A percentile compares a stretch with the other conserved stretches of the same genome.
Conservation (phyloP, 306 rosid genomes). For the Malus asiatica region DNA sequence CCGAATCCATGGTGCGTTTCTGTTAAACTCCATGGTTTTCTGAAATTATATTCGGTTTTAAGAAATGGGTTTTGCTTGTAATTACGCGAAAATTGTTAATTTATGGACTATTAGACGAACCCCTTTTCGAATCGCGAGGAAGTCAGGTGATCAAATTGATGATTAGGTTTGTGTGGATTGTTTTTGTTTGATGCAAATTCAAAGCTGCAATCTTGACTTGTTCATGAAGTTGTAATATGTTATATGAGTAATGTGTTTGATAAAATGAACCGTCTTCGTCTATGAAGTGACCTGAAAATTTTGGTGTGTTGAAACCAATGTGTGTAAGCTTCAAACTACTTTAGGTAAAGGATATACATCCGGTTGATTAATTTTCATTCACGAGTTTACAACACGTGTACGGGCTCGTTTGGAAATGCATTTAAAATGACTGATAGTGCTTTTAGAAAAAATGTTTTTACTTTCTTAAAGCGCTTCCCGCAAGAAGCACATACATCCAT, state of each 20-base stretch:
- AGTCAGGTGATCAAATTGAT: background rate
- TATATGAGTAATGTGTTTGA: background rate
- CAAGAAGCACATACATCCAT: too few relatives aligned
- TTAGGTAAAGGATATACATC: background rate
- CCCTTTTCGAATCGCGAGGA: background rate
- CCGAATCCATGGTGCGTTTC: constrained; percentile 51
- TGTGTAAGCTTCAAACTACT: background rate
- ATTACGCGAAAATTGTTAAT: background rate
- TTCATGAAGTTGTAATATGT: background rate
- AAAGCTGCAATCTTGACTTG: background rate
- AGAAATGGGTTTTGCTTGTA: background rate
- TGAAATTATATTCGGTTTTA: background rate
- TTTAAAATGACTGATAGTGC: too few relatives aligned
- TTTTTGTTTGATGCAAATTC: background rate
- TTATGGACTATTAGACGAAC: background rate
- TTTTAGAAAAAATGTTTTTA: too few relatives aligned
- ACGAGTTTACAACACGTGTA: background rate
- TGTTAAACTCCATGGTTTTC: background rate
- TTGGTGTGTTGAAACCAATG: background rate
- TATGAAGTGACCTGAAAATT: background rate
- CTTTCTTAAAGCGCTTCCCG: fast-evolving
- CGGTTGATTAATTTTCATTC: background rate
- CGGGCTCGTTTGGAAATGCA: too few relatives aligned
- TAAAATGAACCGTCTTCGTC: background rate
- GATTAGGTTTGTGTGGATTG: background rate